These are phyloP conservation scores for Syncephalastrum racemosum DNA, from an alignment of 371 early-diverging fungal species.

Conservation along the genomic window DNA sequence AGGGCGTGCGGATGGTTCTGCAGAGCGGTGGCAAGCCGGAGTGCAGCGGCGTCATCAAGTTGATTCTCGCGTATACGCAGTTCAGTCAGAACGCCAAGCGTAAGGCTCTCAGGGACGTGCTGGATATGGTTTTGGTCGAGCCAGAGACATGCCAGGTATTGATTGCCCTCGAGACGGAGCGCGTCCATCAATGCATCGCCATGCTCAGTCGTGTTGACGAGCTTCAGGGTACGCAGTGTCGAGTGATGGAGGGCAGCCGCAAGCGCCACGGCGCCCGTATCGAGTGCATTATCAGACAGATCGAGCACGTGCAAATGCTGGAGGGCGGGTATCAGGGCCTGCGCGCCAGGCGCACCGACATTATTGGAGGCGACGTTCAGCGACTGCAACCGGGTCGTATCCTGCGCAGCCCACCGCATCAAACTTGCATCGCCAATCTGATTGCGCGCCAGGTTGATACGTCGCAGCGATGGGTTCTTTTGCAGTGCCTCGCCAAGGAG, in stretches of 20 bases:
- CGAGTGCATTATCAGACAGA: conserved; percentile 55
- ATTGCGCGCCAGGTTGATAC: conserved; percentile 53
- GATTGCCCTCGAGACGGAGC: conserved; percentile 32
- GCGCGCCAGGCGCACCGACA: conserved; percentile 38
- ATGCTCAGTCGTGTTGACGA: conserved; percentile 23
- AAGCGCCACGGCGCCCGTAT: conserved; percentile 43
- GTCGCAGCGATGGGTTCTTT: conserved; percentile 32
- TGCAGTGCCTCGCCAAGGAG: conserved; percentile 9
- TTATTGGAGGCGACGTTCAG: conserved; percentile 49
- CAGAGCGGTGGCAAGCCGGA: conserved; percentile 27
- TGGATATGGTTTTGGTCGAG: conserved; percentile 55
- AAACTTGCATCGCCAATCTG: conserved; percentile 32
- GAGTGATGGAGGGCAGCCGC: conserved; percentile 39
- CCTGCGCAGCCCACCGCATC: not conserved
- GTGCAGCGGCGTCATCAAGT: conserved; percentile 54
- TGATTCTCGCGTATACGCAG: conserved; percentile 51
- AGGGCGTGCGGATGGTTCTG: conserved; percentile 1
- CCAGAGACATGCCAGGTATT: conserved; percentile 40
- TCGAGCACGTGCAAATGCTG: conserved; percentile 44
- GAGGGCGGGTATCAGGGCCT: conserved; percentile 25
- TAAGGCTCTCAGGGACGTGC: conserved; percentile 21
- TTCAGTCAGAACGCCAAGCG: conserved; percentile 25
- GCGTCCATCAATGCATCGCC: conserved; percentile 48
- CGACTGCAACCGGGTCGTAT: conserved; percentile 17
- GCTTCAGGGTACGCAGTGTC: conserved; percentile 26